phyloP scores from a whole-genome alignment of 768 basidiomycete genomes.

The Pholiota conissans region DNA sequence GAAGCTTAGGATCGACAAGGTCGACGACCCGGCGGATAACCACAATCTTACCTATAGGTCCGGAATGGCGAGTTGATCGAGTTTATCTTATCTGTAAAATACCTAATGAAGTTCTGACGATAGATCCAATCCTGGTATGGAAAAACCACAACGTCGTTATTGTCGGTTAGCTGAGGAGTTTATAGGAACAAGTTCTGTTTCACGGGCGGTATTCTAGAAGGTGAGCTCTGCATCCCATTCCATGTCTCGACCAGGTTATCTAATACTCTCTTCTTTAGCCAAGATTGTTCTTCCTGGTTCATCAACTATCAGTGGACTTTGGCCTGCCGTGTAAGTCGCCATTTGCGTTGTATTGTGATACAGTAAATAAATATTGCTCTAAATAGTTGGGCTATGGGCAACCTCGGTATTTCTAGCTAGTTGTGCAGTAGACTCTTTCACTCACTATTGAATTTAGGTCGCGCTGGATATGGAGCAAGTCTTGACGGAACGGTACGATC shows the following conservation, averaged over 20 bases:
- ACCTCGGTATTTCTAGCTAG: conserved; percentile 41
- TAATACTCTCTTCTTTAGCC: too few relatives aligned
- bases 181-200: conserved; percentile 68
- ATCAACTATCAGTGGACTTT: conserved; percentile 28
- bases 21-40: conserved; percentile 33
- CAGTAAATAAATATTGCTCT: conserved; percentile 19
- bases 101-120: neutral
- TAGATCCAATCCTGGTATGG: conserved; percentile 36
- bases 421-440: conserved; percentile 36
- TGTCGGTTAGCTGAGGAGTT: neutral
- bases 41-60: conserved; percentile 73
- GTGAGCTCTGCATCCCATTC: conserved; percentile 6
- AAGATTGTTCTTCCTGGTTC: conserved; percentile 28
- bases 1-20: conserved; percentile 63
- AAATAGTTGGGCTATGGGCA: conserved; percentile 46
- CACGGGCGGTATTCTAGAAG: conserved; percentile 71
- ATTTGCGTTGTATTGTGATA: neutral
- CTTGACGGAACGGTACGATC: conserved; percentile 62
- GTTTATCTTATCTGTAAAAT: neutral
- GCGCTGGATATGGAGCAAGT: conserved; percentile 75
- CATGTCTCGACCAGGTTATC: too few relatives aligned
- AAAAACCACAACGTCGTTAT: neutral
- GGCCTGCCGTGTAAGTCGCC: conserved; percentile 35
- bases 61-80: conserved; percentile 42
- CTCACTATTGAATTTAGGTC: conserved; percentile 34